Percentiles rank a stretch among this genome's conserved stretches.
These are phyloP conservation scores for Moniliella sp. DNA, from an alignment of 1,284 basidiomycete genomes.

Conservation along the genomic window DNA sequence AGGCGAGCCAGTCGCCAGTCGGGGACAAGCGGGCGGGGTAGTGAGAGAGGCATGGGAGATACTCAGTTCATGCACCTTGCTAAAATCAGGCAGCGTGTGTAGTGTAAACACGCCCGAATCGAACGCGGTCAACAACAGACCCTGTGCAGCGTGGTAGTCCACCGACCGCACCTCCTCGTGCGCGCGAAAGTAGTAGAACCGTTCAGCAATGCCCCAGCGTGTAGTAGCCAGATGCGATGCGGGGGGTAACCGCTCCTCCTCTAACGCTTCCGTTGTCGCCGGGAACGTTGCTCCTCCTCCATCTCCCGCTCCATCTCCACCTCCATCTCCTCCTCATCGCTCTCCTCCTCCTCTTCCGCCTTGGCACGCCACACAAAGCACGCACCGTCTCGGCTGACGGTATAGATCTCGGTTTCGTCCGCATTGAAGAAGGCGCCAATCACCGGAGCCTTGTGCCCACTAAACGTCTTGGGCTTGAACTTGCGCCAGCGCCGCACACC, in stretches of 20 bases:
- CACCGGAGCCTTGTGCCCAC: slow-evolving; percentile 75
- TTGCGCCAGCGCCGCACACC: too few species aligned
- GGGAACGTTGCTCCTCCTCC: slow-evolving; percentile 4
- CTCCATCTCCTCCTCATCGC: slow-evolving; percentile 41
- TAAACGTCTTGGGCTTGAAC: slow-evolving; percentile 86
- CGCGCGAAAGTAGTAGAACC: slow-evolving; percentile 76
- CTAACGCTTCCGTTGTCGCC: too few species aligned
- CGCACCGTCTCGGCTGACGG: slow-evolving; percentile 77
- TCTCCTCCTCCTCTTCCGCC: slow-evolving; percentile 22
- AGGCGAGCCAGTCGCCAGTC: slow-evolving; percentile 97
- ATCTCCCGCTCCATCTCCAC: slow-evolving; percentile 36
- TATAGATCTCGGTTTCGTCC: slow-evolving; percentile 60
- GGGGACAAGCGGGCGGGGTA: slow-evolving; percentile 72
- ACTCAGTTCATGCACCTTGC: slow-evolving; percentile 78
- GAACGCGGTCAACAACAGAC: slow-evolving; percentile 78
- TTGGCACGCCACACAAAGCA: slow-evolving; percentile 60
- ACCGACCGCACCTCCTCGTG: slow-evolving; percentile 70
- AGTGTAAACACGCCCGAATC: slow-evolving; percentile 82
- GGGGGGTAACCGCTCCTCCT: too few species aligned
- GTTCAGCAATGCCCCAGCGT: slow-evolving; percentile 71
- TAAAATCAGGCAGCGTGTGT: slow-evolving; percentile 56
- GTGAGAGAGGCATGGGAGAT: slow-evolving; percentile 95
- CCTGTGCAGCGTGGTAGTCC: slow-evolving; percentile 61
- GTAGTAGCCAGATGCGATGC: slow-evolving; percentile 53
- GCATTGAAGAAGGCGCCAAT: slow-evolving; percentile 69